A percentile compares a stretch with the other conserved stretches of the same genome.
Conservation (phyloP, 345 rosid species). For the Camelina sativa region DNA sequence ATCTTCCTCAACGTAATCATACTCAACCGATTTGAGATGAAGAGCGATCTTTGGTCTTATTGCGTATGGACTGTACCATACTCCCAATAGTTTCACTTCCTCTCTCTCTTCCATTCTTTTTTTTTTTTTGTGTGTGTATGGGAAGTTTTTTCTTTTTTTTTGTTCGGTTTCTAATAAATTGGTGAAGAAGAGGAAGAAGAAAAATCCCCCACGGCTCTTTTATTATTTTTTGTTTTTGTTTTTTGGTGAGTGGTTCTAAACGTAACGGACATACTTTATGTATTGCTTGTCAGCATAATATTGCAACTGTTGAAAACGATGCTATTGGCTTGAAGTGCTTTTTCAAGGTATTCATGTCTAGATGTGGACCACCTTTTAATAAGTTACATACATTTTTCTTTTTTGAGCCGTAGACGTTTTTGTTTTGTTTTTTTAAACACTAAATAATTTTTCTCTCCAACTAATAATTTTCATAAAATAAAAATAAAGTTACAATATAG, state of each 20-base stretch:
- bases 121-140: not conserved
- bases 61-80: slow-evolving; percentile 44
- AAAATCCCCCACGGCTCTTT: not conserved
- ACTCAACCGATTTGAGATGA: slow-evolving; percentile 40
- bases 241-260: not conserved
- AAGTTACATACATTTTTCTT: too few relatives aligned
- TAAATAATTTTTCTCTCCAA: too few relatives aligned
- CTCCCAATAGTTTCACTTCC: slow-evolving; percentile 47
- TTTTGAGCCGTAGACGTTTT: too few relatives aligned
- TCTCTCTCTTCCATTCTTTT: slow-evolving; percentile 26
- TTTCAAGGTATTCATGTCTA: too few relatives aligned
- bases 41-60: slow-evolving; percentile 48
- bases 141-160: not conserved
- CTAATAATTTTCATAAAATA: too few relatives aligned
- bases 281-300: not conserved
- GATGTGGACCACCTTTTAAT: too few relatives aligned
- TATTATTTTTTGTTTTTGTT: not conserved
- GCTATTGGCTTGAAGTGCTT: not conserved
- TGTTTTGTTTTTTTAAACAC: too few relatives aligned
- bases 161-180: not conserved
- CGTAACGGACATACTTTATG: not conserved
- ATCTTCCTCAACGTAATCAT: slow-evolving; percentile 44
- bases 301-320: not conserved
- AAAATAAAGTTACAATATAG: too few relatives aligned
- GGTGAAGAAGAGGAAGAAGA: not conserved